phyloP scores from a whole-genome alignment of 345 rosid genomes.

The Limnanthes douglasii region DNA sequence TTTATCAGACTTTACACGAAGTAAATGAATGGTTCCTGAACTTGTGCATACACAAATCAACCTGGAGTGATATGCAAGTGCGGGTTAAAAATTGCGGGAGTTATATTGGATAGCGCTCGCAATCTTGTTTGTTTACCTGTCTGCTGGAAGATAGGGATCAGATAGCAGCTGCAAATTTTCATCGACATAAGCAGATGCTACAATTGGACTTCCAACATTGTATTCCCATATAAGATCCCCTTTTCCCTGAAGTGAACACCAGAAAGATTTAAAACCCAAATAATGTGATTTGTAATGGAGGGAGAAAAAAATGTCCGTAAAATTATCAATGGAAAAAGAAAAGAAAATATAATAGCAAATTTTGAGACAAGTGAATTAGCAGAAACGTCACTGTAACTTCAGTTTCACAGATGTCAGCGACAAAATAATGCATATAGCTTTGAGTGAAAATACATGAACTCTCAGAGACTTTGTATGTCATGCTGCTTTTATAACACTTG shows the following conservation, averaged over 20 bases:
- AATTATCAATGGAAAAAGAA: background rate
- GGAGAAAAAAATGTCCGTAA: background rate
- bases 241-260: slow-evolving; percentile 33
- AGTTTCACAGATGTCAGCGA: too few species aligned
- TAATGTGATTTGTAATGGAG: too few species aligned
- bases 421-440: slow-evolving; percentile 4
- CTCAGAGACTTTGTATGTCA: too few species aligned
- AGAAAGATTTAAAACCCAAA: slow-evolving; percentile 5
- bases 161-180: slow-evolving; percentile 47
- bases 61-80: slow-evolving; percentile 25
- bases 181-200: slow-evolving; percentile 79
- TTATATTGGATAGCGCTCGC: slow-evolving; percentile 5
- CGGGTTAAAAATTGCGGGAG: background rate
- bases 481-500: too few species aligned
- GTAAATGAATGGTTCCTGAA: slow-evolving; percentile 43
- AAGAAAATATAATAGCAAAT: background rate
- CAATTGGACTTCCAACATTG: slow-evolving; percentile 54
- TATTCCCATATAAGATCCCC: slow-evolving; percentile 62
- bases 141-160: slow-evolving; percentile 16
- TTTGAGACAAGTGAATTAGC: slow-evolving; percentile 7
- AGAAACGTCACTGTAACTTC: too few species aligned
- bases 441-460: too few species aligned
- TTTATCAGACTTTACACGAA: slow-evolving; percentile 20
- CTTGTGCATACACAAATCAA: slow-evolving; percentile 60
- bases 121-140: slow-evolving; percentile 54